Evolutionary conservation across 2,329 filamentous ascomycete species (phyloP).

Genomic region (Apiospora malaysiana): DNA sequence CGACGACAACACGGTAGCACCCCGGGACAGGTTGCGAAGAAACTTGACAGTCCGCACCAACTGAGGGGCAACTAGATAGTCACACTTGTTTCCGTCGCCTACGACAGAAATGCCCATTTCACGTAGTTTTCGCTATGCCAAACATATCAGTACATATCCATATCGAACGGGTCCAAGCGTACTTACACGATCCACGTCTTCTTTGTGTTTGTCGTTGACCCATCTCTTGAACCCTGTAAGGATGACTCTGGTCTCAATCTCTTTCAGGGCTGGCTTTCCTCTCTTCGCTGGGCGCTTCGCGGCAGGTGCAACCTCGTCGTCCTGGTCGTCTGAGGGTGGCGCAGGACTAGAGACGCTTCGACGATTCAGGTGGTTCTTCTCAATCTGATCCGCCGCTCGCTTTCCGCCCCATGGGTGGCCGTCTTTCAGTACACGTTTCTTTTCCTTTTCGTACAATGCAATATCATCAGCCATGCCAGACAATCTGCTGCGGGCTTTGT

Average conservation of each 20-base stretch:
- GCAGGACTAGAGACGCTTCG: slow-evolving; percentile 47
- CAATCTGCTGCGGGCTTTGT: slow-evolving; percentile 77
- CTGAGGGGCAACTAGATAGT: slow-evolving; percentile 85
- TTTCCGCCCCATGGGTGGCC: slow-evolving; percentile 65
- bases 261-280: slow-evolving; percentile 65
- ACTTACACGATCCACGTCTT: slow-evolving; percentile 81
- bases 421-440: slow-evolving; percentile 70
- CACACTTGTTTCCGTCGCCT: slow-evolving; percentile 75
- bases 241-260: slow-evolving; percentile 76
- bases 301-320: slow-evolving; percentile 43
- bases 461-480: slow-evolving; percentile 84
- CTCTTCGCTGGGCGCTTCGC: slow-evolving; percentile 65
- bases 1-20: slow-evolving; percentile 77
- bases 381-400: slow-evolving; percentile 63
- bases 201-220: slow-evolving; percentile 74
- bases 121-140: slow-evolving; percentile 74
- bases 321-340: slow-evolving; percentile 29
- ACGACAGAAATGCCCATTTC: slow-evolving; percentile 83
- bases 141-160: slow-evolving; percentile 21
- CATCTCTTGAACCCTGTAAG: slow-evolving; percentile 86
- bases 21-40: slow-evolving; percentile 82
- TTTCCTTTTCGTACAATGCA: slow-evolving; percentile 90
- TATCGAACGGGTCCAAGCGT: slow-evolving; percentile 15
- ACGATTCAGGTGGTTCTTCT: slow-evolving; percentile 51
- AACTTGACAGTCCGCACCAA: slow-evolving; percentile 95